Percentiles rank a stretch among this genome's conserved stretches.
Conservation (phyloP, 495 filamentous ascomycete genomes). For the Neurospora discreta region DNA sequence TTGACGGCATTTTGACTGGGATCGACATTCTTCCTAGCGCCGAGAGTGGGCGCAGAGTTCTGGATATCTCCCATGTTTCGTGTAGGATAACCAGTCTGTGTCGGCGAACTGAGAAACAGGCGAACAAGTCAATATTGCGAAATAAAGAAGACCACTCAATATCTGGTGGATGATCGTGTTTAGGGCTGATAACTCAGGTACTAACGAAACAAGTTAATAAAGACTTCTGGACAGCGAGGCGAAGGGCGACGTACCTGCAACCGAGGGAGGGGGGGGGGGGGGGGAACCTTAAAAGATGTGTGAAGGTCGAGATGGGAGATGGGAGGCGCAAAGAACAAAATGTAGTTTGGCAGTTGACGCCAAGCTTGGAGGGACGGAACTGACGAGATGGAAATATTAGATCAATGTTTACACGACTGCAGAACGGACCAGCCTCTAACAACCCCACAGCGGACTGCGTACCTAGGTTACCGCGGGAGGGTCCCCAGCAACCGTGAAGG, state of each 20-base stretch:
- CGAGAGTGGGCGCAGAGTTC: conserved; percentile 54
- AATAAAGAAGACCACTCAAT: conserved; percentile 7
- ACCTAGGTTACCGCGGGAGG: neutral
- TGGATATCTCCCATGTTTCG: conserved; percentile 55
- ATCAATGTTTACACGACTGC: neutral
- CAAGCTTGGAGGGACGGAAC: neutral
- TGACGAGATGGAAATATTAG: neutral
- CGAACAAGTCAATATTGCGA: neutral
- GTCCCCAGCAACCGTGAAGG: neutral
- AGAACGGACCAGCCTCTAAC: neutral
- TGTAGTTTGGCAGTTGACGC: neutral
- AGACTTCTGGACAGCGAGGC: neutral
- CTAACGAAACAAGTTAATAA: conserved; percentile 13
- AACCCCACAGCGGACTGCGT: neutral
- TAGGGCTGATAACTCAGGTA: neutral
- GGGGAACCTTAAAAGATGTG: neutral
- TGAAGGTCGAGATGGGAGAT: neutral
- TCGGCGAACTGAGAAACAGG: neutral
- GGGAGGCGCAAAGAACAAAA: neutral
- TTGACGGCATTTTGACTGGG: conserved; percentile 65
- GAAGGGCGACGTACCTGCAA: neutral
- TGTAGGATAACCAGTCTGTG: neutral
- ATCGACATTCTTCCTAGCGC: conserved; percentile 44
- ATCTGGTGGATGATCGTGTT: neutral
- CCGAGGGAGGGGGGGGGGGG: neutral